Conservation (phyloP, 352 stramenopile genomes). For the Globisporangium cederbergense region DNA sequence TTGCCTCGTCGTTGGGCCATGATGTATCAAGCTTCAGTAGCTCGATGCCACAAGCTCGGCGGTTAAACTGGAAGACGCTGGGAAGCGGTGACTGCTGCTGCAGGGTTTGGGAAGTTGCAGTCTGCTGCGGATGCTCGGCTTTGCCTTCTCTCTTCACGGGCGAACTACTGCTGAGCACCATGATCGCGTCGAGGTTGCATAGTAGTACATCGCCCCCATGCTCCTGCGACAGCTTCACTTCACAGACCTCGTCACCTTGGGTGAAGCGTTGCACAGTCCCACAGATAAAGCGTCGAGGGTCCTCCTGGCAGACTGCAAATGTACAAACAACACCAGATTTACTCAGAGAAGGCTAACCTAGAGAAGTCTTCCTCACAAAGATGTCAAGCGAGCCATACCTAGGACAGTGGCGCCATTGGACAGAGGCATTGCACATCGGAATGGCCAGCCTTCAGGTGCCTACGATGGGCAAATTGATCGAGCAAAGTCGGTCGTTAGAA, state of each 20-base stretch:
- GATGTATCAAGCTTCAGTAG: not conserved
- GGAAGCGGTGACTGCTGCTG: not conserved
- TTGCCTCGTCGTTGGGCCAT: not conserved
- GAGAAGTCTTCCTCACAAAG: not conserved
- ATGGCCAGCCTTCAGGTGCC: slow-evolving; percentile 16
- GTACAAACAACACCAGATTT: not conserved
- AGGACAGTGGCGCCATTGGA: slow-evolving; percentile 25
- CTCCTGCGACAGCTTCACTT: slow-evolving; percentile 26
- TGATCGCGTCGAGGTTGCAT: slow-evolving; percentile 49
- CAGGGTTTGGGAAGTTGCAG: slow-evolving; percentile 14
- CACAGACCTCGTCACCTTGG: slow-evolving; percentile 27
- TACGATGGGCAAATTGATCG: not conserved
- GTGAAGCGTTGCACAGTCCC: slow-evolving; percentile 32
- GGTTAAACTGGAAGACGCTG: not conserved
- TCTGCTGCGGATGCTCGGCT: slow-evolving; percentile 4
- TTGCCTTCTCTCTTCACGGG: slow-evolving; percentile 21
- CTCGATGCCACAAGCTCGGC: not conserved
- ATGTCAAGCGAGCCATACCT: slow-evolving; percentile 21
- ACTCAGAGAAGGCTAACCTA: not conserved
- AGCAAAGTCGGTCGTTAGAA: not conserved
- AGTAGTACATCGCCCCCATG: slow-evolving; percentile 23
- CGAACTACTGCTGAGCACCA: slow-evolving; percentile 34
- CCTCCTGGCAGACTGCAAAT: slow-evolving; percentile 32
- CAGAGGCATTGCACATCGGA: slow-evolving; percentile 17
- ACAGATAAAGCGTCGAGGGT: slow-evolving; percentile 32